Conservation (phyloP, 2,329 filamentous ascomycete species). For the Fusarium coicis region DNA sequence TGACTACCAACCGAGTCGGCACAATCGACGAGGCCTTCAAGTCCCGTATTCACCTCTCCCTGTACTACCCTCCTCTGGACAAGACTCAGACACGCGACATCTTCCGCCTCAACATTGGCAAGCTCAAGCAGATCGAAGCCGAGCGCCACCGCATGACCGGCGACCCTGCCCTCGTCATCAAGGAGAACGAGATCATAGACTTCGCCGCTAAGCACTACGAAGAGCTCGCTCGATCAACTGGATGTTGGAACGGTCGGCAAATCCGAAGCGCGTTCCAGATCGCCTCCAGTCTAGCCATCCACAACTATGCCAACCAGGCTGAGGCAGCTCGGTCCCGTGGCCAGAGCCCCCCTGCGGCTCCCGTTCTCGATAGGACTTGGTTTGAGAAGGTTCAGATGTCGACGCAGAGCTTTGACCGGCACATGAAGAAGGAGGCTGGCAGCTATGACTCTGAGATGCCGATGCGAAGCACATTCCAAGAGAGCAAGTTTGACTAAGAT, state of each 20-base stretch:
- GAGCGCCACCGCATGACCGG: slow-evolving; percentile 51
- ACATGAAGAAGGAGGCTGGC: slow-evolving; percentile 54
- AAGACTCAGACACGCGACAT: slow-evolving; percentile 54
- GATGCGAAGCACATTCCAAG: slow-evolving; percentile 48
- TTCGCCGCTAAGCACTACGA: slow-evolving; percentile 51
- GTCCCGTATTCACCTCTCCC: slow-evolving; percentile 58
- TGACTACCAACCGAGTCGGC: slow-evolving; percentile 63
- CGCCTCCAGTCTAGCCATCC: slow-evolving; percentile 51
- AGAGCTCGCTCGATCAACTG: slow-evolving; percentile 42
- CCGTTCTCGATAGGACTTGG: slow-evolving; percentile 50
- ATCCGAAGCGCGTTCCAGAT: slow-evolving; percentile 53
- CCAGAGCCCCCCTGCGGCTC: slow-evolving; percentile 49
- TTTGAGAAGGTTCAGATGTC: slow-evolving; percentile 58
- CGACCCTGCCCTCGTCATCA: slow-evolving; percentile 49
- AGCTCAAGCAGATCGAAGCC: slow-evolving; percentile 51
- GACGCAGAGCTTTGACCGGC: slow-evolving; percentile 54
- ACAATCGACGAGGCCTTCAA: slow-evolving; percentile 61
- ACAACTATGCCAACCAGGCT: slow-evolving; percentile 47
- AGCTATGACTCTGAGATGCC: slow-evolving; percentile 49
- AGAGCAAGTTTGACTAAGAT: slow-evolving; percentile 24
- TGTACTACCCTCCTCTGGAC: slow-evolving; percentile 56
- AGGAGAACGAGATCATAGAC: slow-evolving; percentile 49
- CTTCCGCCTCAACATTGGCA: slow-evolving; percentile 54
- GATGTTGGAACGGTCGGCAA: slow-evolving; percentile 53
- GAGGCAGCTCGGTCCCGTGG: slow-evolving; percentile 47